These are phyloP conservation scores for Debaryomycetaceae sp. DNA, from an alignment of 1,139 yeast genomes.

Conservation along the genomic window DNA sequence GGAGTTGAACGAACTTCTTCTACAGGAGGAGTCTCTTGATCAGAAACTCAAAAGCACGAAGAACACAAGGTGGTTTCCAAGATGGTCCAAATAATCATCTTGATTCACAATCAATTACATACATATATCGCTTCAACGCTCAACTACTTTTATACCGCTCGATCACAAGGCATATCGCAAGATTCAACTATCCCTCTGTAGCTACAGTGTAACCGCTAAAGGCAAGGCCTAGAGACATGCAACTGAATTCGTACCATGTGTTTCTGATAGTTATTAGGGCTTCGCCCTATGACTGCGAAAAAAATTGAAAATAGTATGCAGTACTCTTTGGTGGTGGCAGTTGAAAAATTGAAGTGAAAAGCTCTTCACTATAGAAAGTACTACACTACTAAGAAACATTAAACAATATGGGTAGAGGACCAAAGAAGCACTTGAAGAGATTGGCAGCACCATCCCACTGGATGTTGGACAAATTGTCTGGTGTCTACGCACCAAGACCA, in stretches of 20 bases:
- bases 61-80: conserved; percentile 29
- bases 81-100: conserved; percentile 17
- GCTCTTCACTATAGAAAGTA: background rate
- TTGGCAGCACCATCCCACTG: conserved; percentile 90
- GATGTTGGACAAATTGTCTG: conserved; percentile 99
- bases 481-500: conserved; percentile 99
- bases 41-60: conserved; percentile 25
- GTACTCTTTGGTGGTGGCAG: background rate
- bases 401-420: conserved; percentile 27
- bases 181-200: too few species aligned
- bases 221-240: background rate
- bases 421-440: conserved; percentile 44
- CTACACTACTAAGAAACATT: background rate
- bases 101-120: background rate
- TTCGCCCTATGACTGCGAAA: background rate
- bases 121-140: background rate
- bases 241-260: background rate
- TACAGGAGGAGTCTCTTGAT: conserved; percentile 26
- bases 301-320: conserved; percentile 2
- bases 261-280: conserved; percentile 5
- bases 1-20: conserved; percentile 31
- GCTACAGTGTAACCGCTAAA: background rate
- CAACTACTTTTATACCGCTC: too few species aligned
- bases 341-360: conserved; percentile 6
- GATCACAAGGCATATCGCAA: too few species aligned